A percentile compares a stretch with the other conserved stretches of the same genome.
These are phyloP conservation scores for Trypanosomatidae sp. DNA, from an alignment of 208 protist species.

Conservation along the genomic window DNA sequence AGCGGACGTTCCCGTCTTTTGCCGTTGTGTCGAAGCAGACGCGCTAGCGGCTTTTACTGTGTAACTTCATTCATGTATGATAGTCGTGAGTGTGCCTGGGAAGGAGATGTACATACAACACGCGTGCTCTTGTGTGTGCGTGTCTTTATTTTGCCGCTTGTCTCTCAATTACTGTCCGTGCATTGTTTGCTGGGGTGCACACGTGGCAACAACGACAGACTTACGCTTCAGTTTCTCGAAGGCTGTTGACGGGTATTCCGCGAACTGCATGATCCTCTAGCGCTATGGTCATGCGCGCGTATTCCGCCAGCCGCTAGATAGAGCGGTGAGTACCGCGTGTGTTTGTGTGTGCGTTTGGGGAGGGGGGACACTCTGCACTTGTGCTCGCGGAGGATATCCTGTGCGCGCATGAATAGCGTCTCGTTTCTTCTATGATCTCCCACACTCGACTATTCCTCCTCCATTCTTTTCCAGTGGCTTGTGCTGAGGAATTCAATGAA, in stretches of 20 bases:
- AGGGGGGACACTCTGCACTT: neutral
- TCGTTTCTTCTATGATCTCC: neutral
- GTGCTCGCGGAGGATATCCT: neutral
- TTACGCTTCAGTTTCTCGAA: neutral
- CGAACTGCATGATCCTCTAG: neutral
- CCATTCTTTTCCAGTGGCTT: neutral
- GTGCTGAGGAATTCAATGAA: conserved; percentile 24
- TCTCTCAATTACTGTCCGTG: neutral
- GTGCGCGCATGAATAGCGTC: neutral
- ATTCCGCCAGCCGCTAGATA: neutral
- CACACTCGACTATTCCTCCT: conserved; percentile 8
- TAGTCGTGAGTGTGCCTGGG: neutral
- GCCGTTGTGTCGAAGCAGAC: conserved; percentile 87
- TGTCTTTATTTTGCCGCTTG: conserved; percentile 1
- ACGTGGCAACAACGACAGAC: neutral
- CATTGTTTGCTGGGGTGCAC: neutral
- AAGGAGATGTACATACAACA: neutral
- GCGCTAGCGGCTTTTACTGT: conserved; percentile 1
- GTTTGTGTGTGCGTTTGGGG: neutral
- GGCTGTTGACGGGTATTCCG: neutral
- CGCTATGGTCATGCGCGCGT: neutral
- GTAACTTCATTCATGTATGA: neutral
- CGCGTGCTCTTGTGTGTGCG: neutral
- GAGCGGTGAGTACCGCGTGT: neutral
- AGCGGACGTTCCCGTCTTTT: conserved; percentile 91